Base-by-base conservation (phyloP, 495 filamentous ascomycete genomes). In the Extremus antarcticus region DNA sequence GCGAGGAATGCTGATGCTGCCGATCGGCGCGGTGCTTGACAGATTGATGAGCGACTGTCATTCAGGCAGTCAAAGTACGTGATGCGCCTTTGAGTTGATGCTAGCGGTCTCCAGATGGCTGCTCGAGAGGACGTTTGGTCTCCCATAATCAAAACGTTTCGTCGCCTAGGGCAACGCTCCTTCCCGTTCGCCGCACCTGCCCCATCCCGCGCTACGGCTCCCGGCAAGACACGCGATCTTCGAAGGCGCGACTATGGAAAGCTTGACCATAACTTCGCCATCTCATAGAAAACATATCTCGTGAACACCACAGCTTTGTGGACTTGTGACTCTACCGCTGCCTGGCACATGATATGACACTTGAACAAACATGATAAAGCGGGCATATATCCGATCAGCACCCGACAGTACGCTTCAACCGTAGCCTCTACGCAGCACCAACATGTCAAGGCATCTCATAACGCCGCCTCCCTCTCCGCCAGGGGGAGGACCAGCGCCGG, bases 1-100 rank as follows among this genome's bases (percentile, higher is more conserved):
- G 50, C 51, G 51, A 54, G 56, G 56, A 59, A 59, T 59, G 56
- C 35, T 40, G 46, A 20, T 23, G 3, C 24, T 32, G 16, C 21
- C 24, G 24, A 21, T 49, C 46, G 46, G 29, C 29, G 29, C 29
- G 29, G 29, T 35, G n/a, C n/a, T n/a, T n/a, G n/a, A n/a, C n/a
- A n/a, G n/a, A n/a, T n/a, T n/a, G 29, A 35, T 35, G 29, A 35
- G 29, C 29, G 29, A 35, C 29, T 35, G 29, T 13, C 7, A 13
- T 35, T 35, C 13, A 13, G 29, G 13, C 13, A 35, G 29, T 35
- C n/a, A n/a, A n/a, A n/a, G n/a, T n/a, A n/a, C n/a, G n/a, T n/a
- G n/a, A n/a, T n/a, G n/a, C n/a, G 29, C 13, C 29, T 35, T 35
- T 4, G 29, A 13, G 29, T 35, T 35, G 29, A 13, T 35, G 29